Evolutionary conservation across 371 early-diverging fungal species (phyloP), one percentile per base, ranked within the genome.

Genomic region (Actinomortierella wolfii): DNA sequence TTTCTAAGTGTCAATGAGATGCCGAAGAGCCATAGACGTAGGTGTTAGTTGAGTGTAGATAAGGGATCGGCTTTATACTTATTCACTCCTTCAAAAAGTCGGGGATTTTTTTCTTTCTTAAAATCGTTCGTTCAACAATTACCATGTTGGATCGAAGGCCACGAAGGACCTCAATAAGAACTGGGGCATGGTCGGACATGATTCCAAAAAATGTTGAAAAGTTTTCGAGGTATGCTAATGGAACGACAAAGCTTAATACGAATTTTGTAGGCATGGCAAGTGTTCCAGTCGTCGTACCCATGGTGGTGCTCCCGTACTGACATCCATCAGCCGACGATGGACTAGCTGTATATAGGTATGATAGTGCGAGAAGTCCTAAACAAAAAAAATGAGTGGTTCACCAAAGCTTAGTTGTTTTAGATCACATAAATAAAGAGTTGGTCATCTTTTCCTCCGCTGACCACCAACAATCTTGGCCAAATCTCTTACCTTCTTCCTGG

Each of bases 211-310:
- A 86, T 21, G 77, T 75, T 6, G 84, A 81, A 51, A 84, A 86
- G 42, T 82, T 84, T 24, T 81, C 76, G 26, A 83, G 68, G 58
- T 84, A 84, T 17, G 79, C 73, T 14, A 79, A 61, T 1, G 86
- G 86, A 8, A 86, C 81, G 8, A 86, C 80, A 56, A 86, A 78
- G 18, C 81, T 78, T 23, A 86, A 54, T 15, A 82, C 83, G 54
- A 77, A 80, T 17, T 65, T 65, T 9, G 73, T 71, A 8, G 73
- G 66, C 73, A 71, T 71, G 52, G 73, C 56, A 9, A 71, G 52
- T 23, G 73, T 66, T 20, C 73, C 66, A 15, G 73, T 56, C 0
- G 73, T 71, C 25, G 17, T 59, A 20, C 73, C 66, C 46, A 71
- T 55, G 3, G 73, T 71, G 14, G 63, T 66, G 50, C 54, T 64